Percentiles rank a stretch among this genome's conserved stretches.
These are phyloP conservation scores for Neoboletus brunneissimus DNA, from an alignment of 768 basidiomycete genomes.

Conservation along the genomic window DNA sequence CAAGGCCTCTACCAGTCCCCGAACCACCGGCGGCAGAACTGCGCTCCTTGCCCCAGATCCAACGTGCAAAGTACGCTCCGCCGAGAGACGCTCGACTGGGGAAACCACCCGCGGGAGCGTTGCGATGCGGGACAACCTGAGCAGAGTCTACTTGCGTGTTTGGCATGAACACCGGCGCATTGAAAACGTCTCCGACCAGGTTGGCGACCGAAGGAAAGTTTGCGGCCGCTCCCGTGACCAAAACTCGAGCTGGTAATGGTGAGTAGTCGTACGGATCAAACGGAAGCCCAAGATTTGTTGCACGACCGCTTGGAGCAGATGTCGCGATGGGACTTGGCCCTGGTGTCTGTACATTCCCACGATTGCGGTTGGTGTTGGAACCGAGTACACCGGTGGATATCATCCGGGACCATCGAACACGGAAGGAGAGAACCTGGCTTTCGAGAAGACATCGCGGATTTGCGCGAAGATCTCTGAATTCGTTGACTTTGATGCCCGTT, in stretches of 20 bases:
- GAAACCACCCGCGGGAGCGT: conserved; percentile 67
- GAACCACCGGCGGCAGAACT: conserved; percentile 29
- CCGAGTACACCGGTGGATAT: conserved; percentile 66
- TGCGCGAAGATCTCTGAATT: conserved; percentile 84
- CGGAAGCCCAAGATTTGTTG: conserved; percentile 53
- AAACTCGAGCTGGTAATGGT: conserved; percentile 60
- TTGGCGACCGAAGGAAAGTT: conserved; percentile 83
- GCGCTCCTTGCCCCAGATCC: conserved; percentile 78
- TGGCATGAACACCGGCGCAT: conserved; percentile 75
- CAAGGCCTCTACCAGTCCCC: conserved; percentile 39
- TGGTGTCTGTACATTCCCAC: conserved; percentile 33
- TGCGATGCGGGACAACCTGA: conserved; percentile 64
- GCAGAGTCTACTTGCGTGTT: conserved; percentile 75
- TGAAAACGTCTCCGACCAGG: conserved; percentile 79
- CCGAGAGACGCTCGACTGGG: conserved; percentile 71
- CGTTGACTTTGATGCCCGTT: conserved; percentile 82
- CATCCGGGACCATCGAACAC: conserved; percentile 78
- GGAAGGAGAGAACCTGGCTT: conserved; percentile 76
- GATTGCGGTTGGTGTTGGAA: conserved; percentile 29
- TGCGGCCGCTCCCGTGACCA: conserved; percentile 76
- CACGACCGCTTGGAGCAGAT: conserved; percentile 23
- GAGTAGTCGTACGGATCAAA: conserved; percentile 79
- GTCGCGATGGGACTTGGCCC: conserved; percentile 25
- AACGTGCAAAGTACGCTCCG: conserved; percentile 75
- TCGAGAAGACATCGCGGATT: conserved; percentile 86